Evolutionary conservation across 1,284 basidiomycete species (phyloP).

Genomic region (Pyrrhoderma lamaoense): DNA sequence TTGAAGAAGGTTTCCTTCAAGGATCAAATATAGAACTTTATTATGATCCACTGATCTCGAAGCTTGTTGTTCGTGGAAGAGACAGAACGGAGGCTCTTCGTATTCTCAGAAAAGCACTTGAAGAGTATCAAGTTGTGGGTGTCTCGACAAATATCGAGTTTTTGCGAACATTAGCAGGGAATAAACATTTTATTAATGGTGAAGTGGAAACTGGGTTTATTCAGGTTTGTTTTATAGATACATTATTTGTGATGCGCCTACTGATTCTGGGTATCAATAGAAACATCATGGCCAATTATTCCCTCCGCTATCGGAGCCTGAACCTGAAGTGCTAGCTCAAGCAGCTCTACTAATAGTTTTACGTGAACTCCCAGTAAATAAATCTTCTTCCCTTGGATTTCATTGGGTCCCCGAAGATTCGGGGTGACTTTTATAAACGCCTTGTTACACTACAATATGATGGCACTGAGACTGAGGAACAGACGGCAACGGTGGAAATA

Average conservation of each 20-base stretch:
- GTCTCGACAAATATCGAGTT: slow-evolving; percentile 92
- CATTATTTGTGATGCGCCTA: too few relatives aligned
- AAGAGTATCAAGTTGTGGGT: slow-evolving; percentile 87
- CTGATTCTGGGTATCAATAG: slow-evolving; percentile 31
- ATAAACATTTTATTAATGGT: slow-evolving; percentile 70
- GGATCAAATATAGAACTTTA: slow-evolving; percentile 87
- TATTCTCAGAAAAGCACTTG: slow-evolving; percentile 71
- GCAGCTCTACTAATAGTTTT: slow-evolving; percentile 72
- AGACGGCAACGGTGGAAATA: slow-evolving; percentile 36
- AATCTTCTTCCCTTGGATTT: slow-evolving; percentile 55
- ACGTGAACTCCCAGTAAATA: slow-evolving; percentile 41
- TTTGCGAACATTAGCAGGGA: slow-evolving; percentile 68
- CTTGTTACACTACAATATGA: slow-evolving; percentile 49
- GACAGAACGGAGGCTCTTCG: slow-evolving; percentile 84
- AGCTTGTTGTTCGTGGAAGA: slow-evolving; percentile 84
- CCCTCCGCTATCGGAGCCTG: slow-evolving; percentile 50
- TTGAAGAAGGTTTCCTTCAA: slow-evolving; percentile 87
- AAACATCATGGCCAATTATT: slow-evolving; percentile 77
- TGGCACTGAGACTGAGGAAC: slow-evolving; percentile 33
- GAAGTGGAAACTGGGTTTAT: slow-evolving; percentile 94
- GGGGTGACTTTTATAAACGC: slow-evolving; percentile 65
- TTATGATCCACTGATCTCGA: slow-evolving; percentile 94
- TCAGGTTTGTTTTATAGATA: slow-evolving; percentile 38
- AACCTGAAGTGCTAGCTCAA: slow-evolving; percentile 62
- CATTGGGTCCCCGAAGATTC: slow-evolving; percentile 66